Conservation (phyloP, 2,329 filamentous ascomycete species). For the Ophiognomonia clavigignenti-juglandacearum region DNA sequence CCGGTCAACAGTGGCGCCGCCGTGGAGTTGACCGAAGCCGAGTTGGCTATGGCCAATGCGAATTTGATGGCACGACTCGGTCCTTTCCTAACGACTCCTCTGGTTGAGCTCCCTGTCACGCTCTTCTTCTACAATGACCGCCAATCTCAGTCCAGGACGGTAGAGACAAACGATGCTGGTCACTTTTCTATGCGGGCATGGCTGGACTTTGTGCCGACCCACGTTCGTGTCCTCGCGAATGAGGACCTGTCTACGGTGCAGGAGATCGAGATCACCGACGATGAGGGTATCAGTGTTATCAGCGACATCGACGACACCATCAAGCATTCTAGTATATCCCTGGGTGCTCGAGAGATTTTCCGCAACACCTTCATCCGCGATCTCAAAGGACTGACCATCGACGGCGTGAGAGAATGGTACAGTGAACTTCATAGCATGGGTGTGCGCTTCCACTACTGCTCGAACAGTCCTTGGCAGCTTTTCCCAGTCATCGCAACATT, state of each 20-base stretch:
- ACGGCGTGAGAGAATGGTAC: slow-evolving; percentile 91
- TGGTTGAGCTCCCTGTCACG: slow-evolving; percentile 74
- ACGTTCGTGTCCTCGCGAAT: slow-evolving; percentile 81
- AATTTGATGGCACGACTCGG: slow-evolving; percentile 83
- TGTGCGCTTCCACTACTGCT: slow-evolving; percentile 92
- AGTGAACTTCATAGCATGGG: slow-evolving; percentile 69
- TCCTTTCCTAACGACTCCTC: slow-evolving; percentile 84
- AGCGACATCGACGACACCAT: slow-evolving; percentile 98
- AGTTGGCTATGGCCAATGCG: slow-evolving; percentile 74
- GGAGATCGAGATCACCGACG: slow-evolving; percentile 70
- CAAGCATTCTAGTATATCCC: slow-evolving; percentile 87
- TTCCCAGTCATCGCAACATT: slow-evolving; percentile 85
- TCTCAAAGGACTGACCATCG: slow-evolving; percentile 72
- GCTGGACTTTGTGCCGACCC: slow-evolving; percentile 84
- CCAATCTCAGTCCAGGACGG: slow-evolving; percentile 76
- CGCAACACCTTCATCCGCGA: slow-evolving; percentile 93
- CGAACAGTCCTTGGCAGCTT: slow-evolving; percentile 98
- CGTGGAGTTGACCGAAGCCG: slow-evolving; percentile 64
- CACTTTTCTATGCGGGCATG: slow-evolving; percentile 80
- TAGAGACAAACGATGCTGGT: slow-evolving; percentile 81
- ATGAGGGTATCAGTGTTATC: slow-evolving; percentile 81
- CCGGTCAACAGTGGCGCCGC: slow-evolving; percentile 26
- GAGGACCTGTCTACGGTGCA: slow-evolving; percentile 80
- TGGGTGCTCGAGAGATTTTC: slow-evolving; percentile 89
- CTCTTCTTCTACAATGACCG: slow-evolving; percentile 92